Percentiles rank a stretch among this genome's conserved stretches.
These are phyloP conservation scores for Aspergillus fumigatiaffinis DNA, from an alignment of 2,329 filamentous ascomycete species.

Conservation along the genomic window DNA sequence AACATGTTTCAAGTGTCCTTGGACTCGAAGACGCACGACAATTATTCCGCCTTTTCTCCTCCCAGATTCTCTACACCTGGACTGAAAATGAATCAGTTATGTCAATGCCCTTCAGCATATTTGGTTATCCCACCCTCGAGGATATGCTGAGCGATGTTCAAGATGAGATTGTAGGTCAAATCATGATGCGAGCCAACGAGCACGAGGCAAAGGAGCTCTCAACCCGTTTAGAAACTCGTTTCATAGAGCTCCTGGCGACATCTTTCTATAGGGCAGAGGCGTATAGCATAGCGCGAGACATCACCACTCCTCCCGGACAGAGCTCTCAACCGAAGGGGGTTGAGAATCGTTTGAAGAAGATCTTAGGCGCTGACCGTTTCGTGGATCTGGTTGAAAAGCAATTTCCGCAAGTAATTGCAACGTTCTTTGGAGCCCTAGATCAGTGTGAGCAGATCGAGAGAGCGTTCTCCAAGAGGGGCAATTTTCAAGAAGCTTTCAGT, in stretches of 20 bases:
- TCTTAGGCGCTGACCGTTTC: constrained; percentile 65
- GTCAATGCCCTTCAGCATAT: constrained; percentile 80
- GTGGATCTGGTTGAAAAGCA: constrained; percentile 60
- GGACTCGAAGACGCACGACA: constrained; percentile 62
- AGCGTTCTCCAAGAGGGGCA: constrained; percentile 57
- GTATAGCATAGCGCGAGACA: constrained; percentile 78
- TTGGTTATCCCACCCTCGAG: constrained; percentile 67
- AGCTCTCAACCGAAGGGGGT: constrained; percentile 52
- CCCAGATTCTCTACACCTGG: constrained; percentile 91
- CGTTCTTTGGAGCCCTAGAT: constrained; percentile 72
- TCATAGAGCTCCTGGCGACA: constrained; percentile 56
- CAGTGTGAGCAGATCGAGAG: constrained; percentile 72
- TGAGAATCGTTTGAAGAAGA: constrained; percentile 62
- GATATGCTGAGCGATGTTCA: constrained; percentile 69
- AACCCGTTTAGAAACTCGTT: constrained; percentile 50
- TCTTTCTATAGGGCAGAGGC: constrained; percentile 77
- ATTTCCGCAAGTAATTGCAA: constrained; percentile 72
- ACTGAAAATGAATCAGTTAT: constrained; percentile 62
- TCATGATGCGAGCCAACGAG: constrained; percentile 75
- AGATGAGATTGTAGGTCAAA: constrained; percentile 73
- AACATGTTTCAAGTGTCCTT: constrained; percentile 62
- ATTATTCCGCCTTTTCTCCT: constrained; percentile 78
- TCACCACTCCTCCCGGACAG: constrained; percentile 46
- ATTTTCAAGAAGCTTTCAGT: constrained; percentile 58
- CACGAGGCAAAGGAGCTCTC: constrained; percentile 60